Evolutionary conservation across 176 grass and related monocot genomes (phyloP), one percentile per base, ranked within the genome.

Genomic region (Metroxylon sagu): DNA sequence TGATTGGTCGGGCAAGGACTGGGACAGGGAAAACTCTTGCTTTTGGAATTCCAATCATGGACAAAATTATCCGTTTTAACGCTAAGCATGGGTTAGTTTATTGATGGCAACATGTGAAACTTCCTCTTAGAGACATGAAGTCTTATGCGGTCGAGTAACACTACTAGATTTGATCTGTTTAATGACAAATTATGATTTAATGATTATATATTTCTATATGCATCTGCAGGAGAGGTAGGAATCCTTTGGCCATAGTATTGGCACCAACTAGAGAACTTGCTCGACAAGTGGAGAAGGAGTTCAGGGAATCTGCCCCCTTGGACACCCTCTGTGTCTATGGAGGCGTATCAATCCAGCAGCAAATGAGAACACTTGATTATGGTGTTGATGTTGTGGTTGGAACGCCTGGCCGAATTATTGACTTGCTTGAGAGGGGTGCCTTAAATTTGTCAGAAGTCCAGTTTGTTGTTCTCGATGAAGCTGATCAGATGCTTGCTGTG

Each of bases 11-110:
- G 77, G 92, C 87, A 69, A 83, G 61, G 82, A 97, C 92, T 19
- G 92, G 87, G 29, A 97, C 92, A 0, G 92, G 92, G 5, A 97
- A 97, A 61, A 97, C 92, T 14, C 83, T 97, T 71, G 92, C 92
- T 73, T 97, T 97, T 87, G 92, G 87, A 54, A 88, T 97, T 80
- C 92, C 92, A 67, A 91, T 91, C 43, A 88, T 97, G 62, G 87
- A 91, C 74, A 91, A 67, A 53, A 97, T 97, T 68, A 70, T 97
- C 57, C 35, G 76, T 3, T 52, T 82, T 72, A 90, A 90, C 67
- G 78, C 90, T 64, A 88, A 80, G 59, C 82, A 88, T 76, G 92
- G 92, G 92, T 97, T 70, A 18, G 92, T 85, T 69, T 72, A 17
- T 28, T 43, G 35, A 43, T 14, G 35, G 35, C 35, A 43, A 43